These are phyloP conservation scores for Graphium sp. DNA, from an alignment of 2,329 filamentous ascomycete species.

Conservation along the genomic window DNA sequence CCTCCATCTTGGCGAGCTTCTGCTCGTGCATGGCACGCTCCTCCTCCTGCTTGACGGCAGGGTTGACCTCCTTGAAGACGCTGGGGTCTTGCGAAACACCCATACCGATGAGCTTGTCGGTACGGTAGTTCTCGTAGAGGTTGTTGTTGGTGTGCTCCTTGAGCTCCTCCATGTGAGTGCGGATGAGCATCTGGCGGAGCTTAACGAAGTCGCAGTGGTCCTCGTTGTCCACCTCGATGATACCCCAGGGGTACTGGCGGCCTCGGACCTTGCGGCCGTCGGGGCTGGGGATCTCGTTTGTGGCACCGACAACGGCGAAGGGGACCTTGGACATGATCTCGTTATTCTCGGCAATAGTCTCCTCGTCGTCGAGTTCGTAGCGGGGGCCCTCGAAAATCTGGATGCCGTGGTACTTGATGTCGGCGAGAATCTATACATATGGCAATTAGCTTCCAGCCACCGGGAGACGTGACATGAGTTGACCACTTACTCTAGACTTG, in stretches of 20 bases:
- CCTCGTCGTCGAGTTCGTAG: slow-evolving; percentile 97
- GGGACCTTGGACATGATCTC: slow-evolving; percentile 99
- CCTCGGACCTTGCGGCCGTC: slow-evolving; percentile 94
- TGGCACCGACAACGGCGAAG: slow-evolving; percentile 94
- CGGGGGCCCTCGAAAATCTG: slow-evolving; percentile 98
- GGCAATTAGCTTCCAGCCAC: slow-evolving; percentile 9
- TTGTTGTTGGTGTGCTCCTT: slow-evolving; percentile 99
- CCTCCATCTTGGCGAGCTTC: slow-evolving; percentile 99
- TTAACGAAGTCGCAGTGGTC: slow-evolving; percentile 99
- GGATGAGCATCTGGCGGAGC: slow-evolving; percentile 98
- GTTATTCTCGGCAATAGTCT: slow-evolving; percentile 99
- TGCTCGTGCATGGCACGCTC: slow-evolving; percentile 96
- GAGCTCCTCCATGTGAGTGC: slow-evolving; percentile 99
- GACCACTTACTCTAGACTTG: slow-evolving; percentile 74
- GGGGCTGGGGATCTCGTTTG: slow-evolving; percentile 76
- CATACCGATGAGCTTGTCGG: slow-evolving; percentile 97
- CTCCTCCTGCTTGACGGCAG: slow-evolving; percentile 98
- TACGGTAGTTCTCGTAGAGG: slow-evolving; percentile 99
- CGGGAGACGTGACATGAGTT: not conserved
- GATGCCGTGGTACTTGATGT: slow-evolving; percentile 93
- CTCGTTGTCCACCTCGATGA: slow-evolving; percentile 98
- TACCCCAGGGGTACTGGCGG: slow-evolving; percentile 93
- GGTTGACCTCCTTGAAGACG: slow-evolving; percentile 99
- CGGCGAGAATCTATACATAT: slow-evolving; percentile 62
- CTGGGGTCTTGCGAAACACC: slow-evolving; percentile 96